A percentile compares a stretch with the other conserved stretches of the same genome.
Conservation (phyloP, 2,329 filamentous ascomycete species). For the Rutstroemia sp. region DNA sequence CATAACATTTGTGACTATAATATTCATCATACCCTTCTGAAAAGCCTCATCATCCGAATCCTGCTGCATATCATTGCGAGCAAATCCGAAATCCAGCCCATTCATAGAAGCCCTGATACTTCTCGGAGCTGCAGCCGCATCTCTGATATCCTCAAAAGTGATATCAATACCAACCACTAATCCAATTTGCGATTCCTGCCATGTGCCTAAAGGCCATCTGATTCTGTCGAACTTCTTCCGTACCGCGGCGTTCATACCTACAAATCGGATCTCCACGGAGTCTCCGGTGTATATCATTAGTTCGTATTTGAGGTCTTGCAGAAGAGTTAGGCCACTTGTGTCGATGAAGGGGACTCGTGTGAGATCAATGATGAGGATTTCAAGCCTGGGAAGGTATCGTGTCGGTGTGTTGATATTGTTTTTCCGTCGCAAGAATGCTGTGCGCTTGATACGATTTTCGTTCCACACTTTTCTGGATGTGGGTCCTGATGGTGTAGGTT, state of each 20-base stretch:
- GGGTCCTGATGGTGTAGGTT: neutral
- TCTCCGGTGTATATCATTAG: conserved; percentile 12
- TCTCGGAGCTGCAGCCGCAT: neutral
- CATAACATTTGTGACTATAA: conserved; percentile 3
- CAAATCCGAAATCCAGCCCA: neutral
- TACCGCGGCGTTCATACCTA: conserved; percentile 14
- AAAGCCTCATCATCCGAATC: neutral
- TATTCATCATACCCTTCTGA: neutral
- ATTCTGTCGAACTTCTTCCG: conserved; percentile 12
- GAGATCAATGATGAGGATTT: conserved; percentile 17
- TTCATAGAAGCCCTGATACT: neutral
- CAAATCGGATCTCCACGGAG: conserved; percentile 17
- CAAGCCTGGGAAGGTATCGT: conserved; percentile 7
- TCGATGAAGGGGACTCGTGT: conserved; percentile 16
- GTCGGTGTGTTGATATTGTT: conserved; percentile 6
- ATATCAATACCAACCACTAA: neutral
- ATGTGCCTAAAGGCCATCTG: neutral
- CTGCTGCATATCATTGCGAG: conserved; percentile 1
- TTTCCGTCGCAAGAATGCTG: neutral
- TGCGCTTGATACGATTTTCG: neutral
- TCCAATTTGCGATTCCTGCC: conserved; percentile 4
- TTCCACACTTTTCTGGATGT: neutral
- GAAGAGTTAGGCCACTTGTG: conserved; percentile 10
- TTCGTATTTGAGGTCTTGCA: conserved; percentile 10
- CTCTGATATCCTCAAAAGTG: neutral